Evolutionary conservation across 306 rosid species (phyloP).

Genomic region (Pyrus communis): DNA sequence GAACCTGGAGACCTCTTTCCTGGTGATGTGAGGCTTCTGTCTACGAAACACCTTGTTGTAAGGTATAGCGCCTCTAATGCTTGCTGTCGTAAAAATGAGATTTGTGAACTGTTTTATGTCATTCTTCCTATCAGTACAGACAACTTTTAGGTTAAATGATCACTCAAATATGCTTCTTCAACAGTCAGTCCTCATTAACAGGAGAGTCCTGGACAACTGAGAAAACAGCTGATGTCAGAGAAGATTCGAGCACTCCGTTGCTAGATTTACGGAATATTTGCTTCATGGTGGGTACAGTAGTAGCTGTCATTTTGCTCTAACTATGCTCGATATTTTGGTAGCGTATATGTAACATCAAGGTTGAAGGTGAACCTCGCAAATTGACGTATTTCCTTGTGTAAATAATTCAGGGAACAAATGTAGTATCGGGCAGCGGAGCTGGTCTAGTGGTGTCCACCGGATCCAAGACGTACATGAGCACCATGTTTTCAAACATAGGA

Average conservation of each 20-base stretch:
- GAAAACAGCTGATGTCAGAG: constrained; percentile 60
- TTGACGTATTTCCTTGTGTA: not conserved
- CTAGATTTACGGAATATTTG: constrained; percentile 72
- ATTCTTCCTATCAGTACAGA: constrained; percentile 3
- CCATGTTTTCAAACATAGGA: constrained; percentile 71
- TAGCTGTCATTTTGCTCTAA: constrained; percentile 1
- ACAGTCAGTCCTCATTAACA: constrained; percentile 86
- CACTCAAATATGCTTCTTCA: constrained; percentile 25
- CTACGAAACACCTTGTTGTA: constrained; percentile 77
- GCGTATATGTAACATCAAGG: not conserved
- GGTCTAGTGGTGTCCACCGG: constrained; percentile 78
- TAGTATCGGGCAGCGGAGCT: constrained; percentile 68
- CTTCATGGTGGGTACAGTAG: constrained; percentile 52
- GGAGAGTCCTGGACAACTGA: constrained; percentile 69
- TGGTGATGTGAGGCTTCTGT: constrained; percentile 67
- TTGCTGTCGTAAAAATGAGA: constrained; percentile 4
- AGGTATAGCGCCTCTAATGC: constrained; percentile 34
- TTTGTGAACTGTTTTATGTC: constrained; percentile 7
- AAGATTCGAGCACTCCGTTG: constrained; percentile 53
- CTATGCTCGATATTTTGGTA: not conserved
- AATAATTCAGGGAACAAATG: constrained; percentile 70
- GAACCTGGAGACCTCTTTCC: constrained; percentile 92
- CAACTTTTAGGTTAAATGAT: constrained; percentile 5
- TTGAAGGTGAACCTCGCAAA: not conserved
- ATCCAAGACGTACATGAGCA: constrained; percentile 78